Evolutionary conservation across 257 asterid genomes (phyloP), one percentile per base, ranked within the genome.

Genomic region (Phtheirospermum japonicum): DNA sequence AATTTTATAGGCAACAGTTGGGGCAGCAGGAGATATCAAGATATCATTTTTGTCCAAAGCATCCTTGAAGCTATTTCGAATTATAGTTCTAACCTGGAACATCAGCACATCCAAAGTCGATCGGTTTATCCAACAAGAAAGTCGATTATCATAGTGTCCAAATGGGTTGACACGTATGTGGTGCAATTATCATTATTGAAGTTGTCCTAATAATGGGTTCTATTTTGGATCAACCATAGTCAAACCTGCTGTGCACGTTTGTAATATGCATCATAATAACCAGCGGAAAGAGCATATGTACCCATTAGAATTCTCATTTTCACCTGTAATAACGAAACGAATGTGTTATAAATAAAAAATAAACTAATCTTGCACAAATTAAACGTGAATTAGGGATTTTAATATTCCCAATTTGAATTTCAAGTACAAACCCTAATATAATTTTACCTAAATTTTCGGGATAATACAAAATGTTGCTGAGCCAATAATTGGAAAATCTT

Each of bases 201-300:
- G 51, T 57, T 40, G 46, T 60, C 66, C 28, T 46, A 20, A 64
- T 40, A 34, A 61, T 9, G 56, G 33, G 68, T 8, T 23, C 11
- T 8, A 61, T 4, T 16, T 9, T 51, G 68, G 49, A 57, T 72
- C 30, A 36, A 37, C 26, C 34, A 67, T 54, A 51, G 49, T 26
- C 61, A 69, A 59, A 92, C 99, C 97, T 93, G 97, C 66, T 85
- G 96, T 20, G 99, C 99, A 46, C 92, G 88, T 81, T 93, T 93
- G 91, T 93, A 93, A 77, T 77, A 89, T 49, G 96, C 99, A 80
- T 93, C 97, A 75, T 89, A 93, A 72, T 93, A 93, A 68, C 99
- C 99, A 79, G 97, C 95, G 14, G 99, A 93, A 64, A 93, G 94
- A 40, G 96, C 99, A 77, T 93, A 93, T 63, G 99, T 87, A 60